Conservation (phyloP, 1,284 basidiomycete species). For the Serendipita sp. region DNA sequence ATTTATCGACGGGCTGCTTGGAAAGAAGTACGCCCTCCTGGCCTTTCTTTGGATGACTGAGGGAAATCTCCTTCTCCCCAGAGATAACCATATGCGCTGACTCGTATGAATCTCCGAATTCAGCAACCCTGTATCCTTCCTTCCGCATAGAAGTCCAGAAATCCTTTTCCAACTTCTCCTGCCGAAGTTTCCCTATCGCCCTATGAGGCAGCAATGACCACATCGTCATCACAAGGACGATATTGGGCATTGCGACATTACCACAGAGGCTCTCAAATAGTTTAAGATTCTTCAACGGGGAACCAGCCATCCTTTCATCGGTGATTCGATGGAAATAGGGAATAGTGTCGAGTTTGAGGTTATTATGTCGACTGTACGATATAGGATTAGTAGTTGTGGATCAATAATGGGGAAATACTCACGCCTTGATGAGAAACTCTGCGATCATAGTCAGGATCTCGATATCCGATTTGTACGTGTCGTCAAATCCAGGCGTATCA, state of each 20-base stretch:
- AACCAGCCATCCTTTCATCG: constrained; percentile 17
- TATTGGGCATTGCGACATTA: constrained; percentile 14
- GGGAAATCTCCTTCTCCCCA: constrained; percentile 4
- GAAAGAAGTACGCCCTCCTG: constrained; percentile 17
- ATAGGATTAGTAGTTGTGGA: background rate
- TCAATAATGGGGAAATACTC: background rate
- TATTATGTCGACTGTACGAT: constrained; percentile 15
- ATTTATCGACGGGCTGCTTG: constrained; percentile 18
- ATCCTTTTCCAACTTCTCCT: constrained; percentile 16
- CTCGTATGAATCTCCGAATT: constrained; percentile 12
- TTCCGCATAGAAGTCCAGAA: constrained; percentile 18
- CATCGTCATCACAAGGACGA: constrained; percentile 23
- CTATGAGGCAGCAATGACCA: constrained; percentile 17
- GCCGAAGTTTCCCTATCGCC: constrained; percentile 15
- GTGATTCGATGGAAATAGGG: constrained; percentile 22
- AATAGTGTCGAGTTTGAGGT: constrained; percentile 18
- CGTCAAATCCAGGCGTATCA: constrained; percentile 21
- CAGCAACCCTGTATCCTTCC: constrained; percentile 13
- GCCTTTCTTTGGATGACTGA: background rate
- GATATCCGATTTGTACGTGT: constrained; percentile 6
- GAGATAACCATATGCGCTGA: constrained; percentile 16
- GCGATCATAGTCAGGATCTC: constrained; percentile 10
- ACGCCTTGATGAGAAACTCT: constrained; percentile 7
- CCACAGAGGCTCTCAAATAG: constrained; percentile 21
- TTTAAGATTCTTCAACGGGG: constrained; percentile 15